These are phyloP conservation scores for Fusarium aywerte DNA, from an alignment of 2,329 filamentous ascomycete genomes.

Conservation along the genomic window DNA sequence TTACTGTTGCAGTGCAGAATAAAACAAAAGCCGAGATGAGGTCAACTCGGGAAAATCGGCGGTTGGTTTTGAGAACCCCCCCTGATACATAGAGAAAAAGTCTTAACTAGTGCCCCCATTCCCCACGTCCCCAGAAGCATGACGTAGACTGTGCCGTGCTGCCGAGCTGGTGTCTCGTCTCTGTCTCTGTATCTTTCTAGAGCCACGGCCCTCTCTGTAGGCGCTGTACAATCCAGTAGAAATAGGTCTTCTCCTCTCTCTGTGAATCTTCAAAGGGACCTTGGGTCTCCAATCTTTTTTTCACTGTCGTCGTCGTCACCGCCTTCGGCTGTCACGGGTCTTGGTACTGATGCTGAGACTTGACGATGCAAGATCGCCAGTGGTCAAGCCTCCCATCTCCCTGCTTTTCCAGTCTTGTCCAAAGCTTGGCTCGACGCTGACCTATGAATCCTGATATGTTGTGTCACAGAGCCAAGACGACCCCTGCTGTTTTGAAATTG, in stretches of 20 bases:
- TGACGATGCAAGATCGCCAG: constrained; percentile 30
- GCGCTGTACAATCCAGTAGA: too few species aligned
- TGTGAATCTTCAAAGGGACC: constrained; percentile 17
- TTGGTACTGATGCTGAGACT: constrained; percentile 10
- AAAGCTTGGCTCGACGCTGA: constrained; percentile 20
- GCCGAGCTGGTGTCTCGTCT: constrained; percentile 38
- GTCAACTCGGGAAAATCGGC: constrained; percentile 45
- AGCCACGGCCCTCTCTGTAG: constrained; percentile 17
- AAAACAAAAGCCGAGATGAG: constrained; percentile 14
- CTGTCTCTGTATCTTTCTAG: constrained; percentile 26
- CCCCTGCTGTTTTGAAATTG: constrained; percentile 25
- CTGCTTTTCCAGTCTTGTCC: constrained; percentile 30
- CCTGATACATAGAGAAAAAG: constrained; percentile 1
- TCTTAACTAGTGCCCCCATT: constrained; percentile 30
- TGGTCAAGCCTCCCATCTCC: constrained; percentile 20
- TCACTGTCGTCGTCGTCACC: constrained; percentile 23
- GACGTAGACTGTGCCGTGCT: constrained; percentile 46
- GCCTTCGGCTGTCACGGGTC: constrained; percentile 23
- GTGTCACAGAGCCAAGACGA: constrained; percentile 26
- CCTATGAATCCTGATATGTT: constrained; percentile 18
- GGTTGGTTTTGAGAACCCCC: constrained; percentile 22
- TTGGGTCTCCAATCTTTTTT: neutral
- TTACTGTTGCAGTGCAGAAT: constrained; percentile 3
- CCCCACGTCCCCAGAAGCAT: constrained; percentile 39
- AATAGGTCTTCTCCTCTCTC: neutral